Conservation (phyloP, 2,329 filamentous ascomycete species). For the Stagonosporopsis vannaccii region DNA sequence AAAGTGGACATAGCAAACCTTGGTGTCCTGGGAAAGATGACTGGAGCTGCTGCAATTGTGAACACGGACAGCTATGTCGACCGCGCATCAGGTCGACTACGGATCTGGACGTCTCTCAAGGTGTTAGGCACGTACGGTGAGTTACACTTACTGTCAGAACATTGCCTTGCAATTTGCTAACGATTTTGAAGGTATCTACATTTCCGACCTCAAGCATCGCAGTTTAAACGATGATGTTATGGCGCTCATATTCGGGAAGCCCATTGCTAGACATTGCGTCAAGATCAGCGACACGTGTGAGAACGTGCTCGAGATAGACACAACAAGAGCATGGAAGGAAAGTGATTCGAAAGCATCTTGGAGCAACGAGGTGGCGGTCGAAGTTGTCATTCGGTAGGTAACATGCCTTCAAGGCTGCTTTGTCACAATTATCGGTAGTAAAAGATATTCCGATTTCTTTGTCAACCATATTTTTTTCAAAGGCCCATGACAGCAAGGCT, state of each 20-base stretch:
- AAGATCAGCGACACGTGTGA: constrained; percentile 60
- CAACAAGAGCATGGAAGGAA: constrained; percentile 78
- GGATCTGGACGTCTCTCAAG: constrained; percentile 75
- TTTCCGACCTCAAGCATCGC: constrained; percentile 71
- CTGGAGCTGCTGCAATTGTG: constrained; percentile 79
- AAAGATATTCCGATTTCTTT: background rate
- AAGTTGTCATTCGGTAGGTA: constrained; percentile 41
- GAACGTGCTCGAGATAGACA: constrained; percentile 77
- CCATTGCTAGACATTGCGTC: constrained; percentile 73
- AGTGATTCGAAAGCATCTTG: constrained; percentile 74
- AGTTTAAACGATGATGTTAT: constrained; percentile 72
- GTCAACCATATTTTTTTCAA: background rate
- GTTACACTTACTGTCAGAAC: constrained; percentile 21
- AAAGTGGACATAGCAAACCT: constrained; percentile 70
- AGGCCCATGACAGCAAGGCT: background rate
- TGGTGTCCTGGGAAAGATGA: constrained; percentile 88
- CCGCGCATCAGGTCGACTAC: constrained; percentile 64
- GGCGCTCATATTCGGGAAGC: constrained; percentile 74
- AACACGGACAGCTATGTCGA: constrained; percentile 66
- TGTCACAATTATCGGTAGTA: background rate
- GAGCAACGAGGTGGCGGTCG: constrained; percentile 65
- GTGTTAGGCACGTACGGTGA: constrained; percentile 77
- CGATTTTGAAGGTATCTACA: constrained; percentile 69
- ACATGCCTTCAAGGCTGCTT: background rate
- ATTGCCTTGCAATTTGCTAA: background rate